phyloP scores from a whole-genome alignment of 73 alveolate genomes.

The Halteria grandinella region DNA sequence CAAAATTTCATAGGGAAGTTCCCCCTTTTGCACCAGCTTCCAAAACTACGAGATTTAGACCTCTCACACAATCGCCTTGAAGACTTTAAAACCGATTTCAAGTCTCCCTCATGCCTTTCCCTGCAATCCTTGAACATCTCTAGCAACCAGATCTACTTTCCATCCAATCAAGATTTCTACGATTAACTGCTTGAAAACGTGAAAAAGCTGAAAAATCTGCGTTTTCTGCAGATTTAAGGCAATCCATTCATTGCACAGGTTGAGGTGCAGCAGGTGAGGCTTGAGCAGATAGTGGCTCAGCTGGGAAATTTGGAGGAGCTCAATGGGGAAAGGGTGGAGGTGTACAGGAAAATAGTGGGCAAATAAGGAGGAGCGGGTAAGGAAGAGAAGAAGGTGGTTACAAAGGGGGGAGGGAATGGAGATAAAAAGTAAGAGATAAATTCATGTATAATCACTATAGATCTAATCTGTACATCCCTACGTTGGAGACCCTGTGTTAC shows the following conservation, averaged over 20 bases:
- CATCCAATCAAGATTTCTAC: slow-evolving; percentile 16
- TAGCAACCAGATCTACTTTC: slow-evolving; percentile 42
- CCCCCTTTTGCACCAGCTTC: slow-evolving; percentile 58
- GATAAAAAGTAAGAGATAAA: neutral
- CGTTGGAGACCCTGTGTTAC: slow-evolving; percentile 43
- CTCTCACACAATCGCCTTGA: slow-evolving; percentile 48
- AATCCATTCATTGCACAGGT: no score
- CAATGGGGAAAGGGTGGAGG: slow-evolving; percentile 56
- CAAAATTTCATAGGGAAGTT: slow-evolving; percentile 48
- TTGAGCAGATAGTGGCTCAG: slow-evolving; percentile 25
- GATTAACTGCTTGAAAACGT: slow-evolving; percentile 34
- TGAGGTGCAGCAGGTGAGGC: slow-evolving; percentile 28
- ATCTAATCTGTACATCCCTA: slow-evolving; percentile 39
- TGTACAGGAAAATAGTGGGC: slow-evolving; percentile 52
- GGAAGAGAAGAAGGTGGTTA: slow-evolving; percentile 29
- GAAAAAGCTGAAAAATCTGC: slow-evolving; percentile 44
- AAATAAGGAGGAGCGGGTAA: slow-evolving; percentile 24
- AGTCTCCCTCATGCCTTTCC: slow-evolving; percentile 19
- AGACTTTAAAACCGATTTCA: slow-evolving; percentile 46
- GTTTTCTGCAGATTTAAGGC: slow-evolving; percentile 7
- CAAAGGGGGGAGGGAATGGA: slow-evolving; percentile 21
- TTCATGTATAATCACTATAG: neutral
- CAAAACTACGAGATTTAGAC: slow-evolving; percentile 45
- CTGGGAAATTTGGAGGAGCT: slow-evolving; percentile 35
- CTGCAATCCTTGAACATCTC: slow-evolving; percentile 46